Base-by-base conservation (phyloP, 1,284 basidiomycete genomes). In the Mycena citricolor region DNA sequence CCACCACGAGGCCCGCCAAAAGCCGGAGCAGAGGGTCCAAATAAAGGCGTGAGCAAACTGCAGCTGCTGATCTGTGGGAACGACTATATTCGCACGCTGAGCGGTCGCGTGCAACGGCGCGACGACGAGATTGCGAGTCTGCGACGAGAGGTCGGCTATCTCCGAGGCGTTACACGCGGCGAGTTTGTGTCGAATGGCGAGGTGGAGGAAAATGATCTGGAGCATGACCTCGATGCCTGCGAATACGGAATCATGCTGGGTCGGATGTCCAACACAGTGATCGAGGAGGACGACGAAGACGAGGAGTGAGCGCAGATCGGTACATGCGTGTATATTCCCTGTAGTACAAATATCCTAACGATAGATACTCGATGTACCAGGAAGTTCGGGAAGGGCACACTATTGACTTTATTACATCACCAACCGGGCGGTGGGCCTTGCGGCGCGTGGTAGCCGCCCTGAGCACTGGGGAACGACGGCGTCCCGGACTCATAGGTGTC, bases 31-130 rank as follows among this genome's bases (percentile, higher is more conserved):
- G 88, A 90, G 49, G 92, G 93, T 28, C 93, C 93, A 20, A 97
- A 97, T 66, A 86, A 94, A 57, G 87, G 88, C n/a, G 91, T 98
- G 32, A 90, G 86, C 69, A 98, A 98, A 71, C 76, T 98, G 47
- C 94, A 97, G 58, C 70, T 99, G 24, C 66, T 99, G 47, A 80
- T 92, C 42, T 92, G 90, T 59, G 86, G 86, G 39, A 97, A 97
- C 62, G 89, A 94, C 63, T 94, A 83, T 59, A 84, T 97, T 45
- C 74, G 83, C 36, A 71, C 81, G 50, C 70, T 95, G 52, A 86
- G 86, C 54, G 83, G 73, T 34, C 79, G 92, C 31, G 77, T 97
- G 35, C 86, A 89, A 42, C 74, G 92, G 59, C 71, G 95, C 38
- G 93, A 98, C 59, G 73, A 73, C 35, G 92, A 93, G 64, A 86